Evolutionary conservation across 495 filamentous ascomycete species (phyloP).

Genomic region (Emericellopsis terricola): DNA sequence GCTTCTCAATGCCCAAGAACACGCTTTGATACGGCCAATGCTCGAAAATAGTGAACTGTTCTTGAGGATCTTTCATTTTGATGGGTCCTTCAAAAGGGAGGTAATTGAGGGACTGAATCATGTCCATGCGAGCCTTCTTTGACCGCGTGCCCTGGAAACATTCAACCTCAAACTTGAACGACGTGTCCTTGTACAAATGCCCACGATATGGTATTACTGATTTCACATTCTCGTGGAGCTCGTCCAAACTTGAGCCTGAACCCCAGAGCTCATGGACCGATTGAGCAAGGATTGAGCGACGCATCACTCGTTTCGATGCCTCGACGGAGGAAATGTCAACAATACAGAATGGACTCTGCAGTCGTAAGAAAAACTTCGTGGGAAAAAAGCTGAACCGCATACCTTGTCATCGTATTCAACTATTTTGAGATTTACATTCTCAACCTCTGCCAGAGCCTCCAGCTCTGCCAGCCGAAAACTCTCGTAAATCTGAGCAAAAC

Average conservation of each 20-base stretch:
- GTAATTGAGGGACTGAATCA: constrained; percentile 73
- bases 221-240: constrained; percentile 47
- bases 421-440: constrained; percentile 49
- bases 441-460: constrained; percentile 57
- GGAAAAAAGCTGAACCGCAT: constrained; percentile 10
- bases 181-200: constrained; percentile 35
- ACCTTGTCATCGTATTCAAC: constrained; percentile 56
- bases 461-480: constrained; percentile 77
- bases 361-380: neutral
- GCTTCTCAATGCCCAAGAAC: constrained; percentile 23
- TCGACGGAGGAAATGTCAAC: constrained; percentile 46
- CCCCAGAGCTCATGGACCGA: constrained; percentile 85
- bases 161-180: constrained; percentile 75
- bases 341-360: constrained; percentile 75
- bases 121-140: constrained; percentile 32
- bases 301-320: constrained; percentile 45
- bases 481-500: constrained; percentile 81
- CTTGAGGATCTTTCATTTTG: constrained; percentile 47
- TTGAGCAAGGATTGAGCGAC: constrained; percentile 61
- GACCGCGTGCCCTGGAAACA: constrained; percentile 52
- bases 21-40: constrained; percentile 42
- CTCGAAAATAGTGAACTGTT: constrained; percentile 65
- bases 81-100: constrained; percentile 62
- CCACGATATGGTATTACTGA: constrained; percentile 41
- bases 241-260: constrained; percentile 41